phyloP scores from a whole-genome alignment of 148 eudicot species.

The Rhododendron henanense region DNA sequence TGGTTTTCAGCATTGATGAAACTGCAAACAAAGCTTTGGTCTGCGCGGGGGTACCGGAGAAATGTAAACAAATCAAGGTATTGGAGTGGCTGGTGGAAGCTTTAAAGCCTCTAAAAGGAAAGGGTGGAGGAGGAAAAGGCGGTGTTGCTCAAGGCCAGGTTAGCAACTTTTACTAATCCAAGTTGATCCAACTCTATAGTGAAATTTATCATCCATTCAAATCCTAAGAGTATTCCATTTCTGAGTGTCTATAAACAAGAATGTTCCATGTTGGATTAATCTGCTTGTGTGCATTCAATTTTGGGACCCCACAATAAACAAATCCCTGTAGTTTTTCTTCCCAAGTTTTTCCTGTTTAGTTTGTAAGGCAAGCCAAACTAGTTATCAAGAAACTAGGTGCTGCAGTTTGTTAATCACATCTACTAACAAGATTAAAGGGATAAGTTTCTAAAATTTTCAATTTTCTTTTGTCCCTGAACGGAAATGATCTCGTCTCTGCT shows the following conservation, averaged over 20 bases:
- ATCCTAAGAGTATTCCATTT: neutral
- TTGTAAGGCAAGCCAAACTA: neutral
- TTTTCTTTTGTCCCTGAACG: neutral
- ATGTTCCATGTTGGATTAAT: no score
- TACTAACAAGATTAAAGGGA: neutral
- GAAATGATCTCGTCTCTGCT: neutral
- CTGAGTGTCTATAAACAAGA: no score
- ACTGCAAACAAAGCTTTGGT: conserved; percentile 73
- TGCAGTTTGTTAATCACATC: neutral
- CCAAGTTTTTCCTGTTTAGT: neutral
- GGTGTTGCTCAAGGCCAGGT: conserved; percentile 96
- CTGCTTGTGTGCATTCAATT: no score
- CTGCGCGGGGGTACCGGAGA: conserved; percentile 86
- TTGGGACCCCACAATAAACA: no score
- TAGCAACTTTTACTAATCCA: conserved; percentile 10
- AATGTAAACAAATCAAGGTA: conserved; percentile 71
- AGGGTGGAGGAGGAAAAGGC: conserved; percentile 84
- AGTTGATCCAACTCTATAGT: neutral
- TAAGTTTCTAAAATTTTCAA: neutral
- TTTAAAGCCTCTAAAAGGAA: conserved; percentile 61
- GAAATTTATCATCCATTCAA: neutral
- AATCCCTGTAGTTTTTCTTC: no score
- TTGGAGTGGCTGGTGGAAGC: conserved; percentile 73
- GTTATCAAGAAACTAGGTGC: neutral
- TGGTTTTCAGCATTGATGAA: conserved; percentile 82